Evolutionary conservation across 116 monocot species (phyloP), one percentile per base, ranked within the genome.

Genomic region (Trichopus zeylanicus): DNA sequence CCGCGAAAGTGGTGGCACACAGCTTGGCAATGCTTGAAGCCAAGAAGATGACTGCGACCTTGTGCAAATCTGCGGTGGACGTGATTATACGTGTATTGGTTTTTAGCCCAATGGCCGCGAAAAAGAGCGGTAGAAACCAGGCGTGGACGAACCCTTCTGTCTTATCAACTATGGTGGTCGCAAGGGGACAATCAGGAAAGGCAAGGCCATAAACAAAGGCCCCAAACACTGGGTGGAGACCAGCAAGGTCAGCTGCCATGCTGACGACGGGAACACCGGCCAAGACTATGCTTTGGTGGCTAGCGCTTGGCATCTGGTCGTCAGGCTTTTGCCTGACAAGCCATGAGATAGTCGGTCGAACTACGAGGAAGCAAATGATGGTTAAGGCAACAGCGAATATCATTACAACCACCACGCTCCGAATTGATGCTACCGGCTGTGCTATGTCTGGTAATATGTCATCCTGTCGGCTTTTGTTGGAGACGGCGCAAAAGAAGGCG

Each of bases 141-240:
- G 71, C 64, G 3, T 13, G 55, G 55, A 73, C 68, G 26, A 76
- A 60, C 15, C 55, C 64, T 16, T 75, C 73, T n/a, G 73, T 7
- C 65, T 49, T 76, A 19, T 81, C 76, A 1, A 68, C 29, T n/a
- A 81, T 29, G 13, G 54, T 3, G 3, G 24, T 32, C 2, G 59
- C 63, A 18, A 75, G 61, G 19, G 56, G 70, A 1, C 79, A 70
- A n/a, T 23, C 33, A 6, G 79, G 74, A 7, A 80, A 46, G 11
- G 53, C 70, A 13, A 80, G 57, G 27, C 79, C 79, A 39, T 61
- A 80, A 6, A 80, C 53, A 48, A 80, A 80, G 9, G 80, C 75
- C 15, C 80, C 80, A 29, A 80, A 71, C 15, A 63, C 80, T 0
- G 51, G 21, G 28, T 80, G 70, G 26, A 74, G 20, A 1, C 80